Evolutionary conservation across 352 stramenopile genomes (phyloP).

Genomic region (Phytopythium boreale): DNA sequence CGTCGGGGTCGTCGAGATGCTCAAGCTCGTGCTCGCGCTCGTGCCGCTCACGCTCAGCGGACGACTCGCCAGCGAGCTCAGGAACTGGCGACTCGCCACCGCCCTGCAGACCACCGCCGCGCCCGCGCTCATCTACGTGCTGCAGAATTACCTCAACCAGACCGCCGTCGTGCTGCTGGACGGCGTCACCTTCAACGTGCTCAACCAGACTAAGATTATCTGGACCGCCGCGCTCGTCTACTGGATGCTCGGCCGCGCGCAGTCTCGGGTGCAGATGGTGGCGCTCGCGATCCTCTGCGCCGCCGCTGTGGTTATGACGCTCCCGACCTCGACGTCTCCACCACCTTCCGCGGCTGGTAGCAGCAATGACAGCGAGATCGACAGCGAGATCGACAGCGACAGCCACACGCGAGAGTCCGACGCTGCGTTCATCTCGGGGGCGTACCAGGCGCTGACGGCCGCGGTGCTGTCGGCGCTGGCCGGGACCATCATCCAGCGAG

Average conservation of each 20-base stretch:
- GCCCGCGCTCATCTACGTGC: slow-evolving; percentile 76
- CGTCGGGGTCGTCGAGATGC: slow-evolving; percentile 69
- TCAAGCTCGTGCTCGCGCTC: slow-evolving; percentile 70
- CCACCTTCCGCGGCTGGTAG: neutral
- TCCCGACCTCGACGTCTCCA: slow-evolving; percentile 13
- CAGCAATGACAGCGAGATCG: too few species aligned
- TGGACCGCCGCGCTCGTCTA: slow-evolving; percentile 84
- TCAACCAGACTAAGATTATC: slow-evolving; percentile 90
- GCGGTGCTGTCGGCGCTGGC: slow-evolving; percentile 71
- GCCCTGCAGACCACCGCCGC: slow-evolving; percentile 64
- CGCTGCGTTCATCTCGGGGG: slow-evolving; percentile 55
- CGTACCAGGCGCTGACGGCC: slow-evolving; percentile 68
- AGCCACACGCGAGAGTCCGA: slow-evolving; percentile 18
- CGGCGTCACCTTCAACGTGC: slow-evolving; percentile 81
- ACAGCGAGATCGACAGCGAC: neutral
- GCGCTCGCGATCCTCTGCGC: slow-evolving; percentile 67
- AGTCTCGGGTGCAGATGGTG: slow-evolving; percentile 66
- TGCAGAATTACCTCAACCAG: slow-evolving; percentile 85
- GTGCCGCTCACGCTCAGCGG: slow-evolving; percentile 52
- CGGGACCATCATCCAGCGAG: slow-evolving; percentile 74
- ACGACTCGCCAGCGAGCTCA: slow-evolving; percentile 47
- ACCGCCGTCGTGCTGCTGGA: slow-evolving; percentile 72
- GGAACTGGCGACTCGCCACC: slow-evolving; percentile 55
- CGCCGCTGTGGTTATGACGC: slow-evolving; percentile 76
- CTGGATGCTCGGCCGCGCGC: slow-evolving; percentile 63